phyloP scores from a whole-genome alignment of 495 filamentous ascomycete genomes.

The Aspergillus olivimuriae region DNA sequence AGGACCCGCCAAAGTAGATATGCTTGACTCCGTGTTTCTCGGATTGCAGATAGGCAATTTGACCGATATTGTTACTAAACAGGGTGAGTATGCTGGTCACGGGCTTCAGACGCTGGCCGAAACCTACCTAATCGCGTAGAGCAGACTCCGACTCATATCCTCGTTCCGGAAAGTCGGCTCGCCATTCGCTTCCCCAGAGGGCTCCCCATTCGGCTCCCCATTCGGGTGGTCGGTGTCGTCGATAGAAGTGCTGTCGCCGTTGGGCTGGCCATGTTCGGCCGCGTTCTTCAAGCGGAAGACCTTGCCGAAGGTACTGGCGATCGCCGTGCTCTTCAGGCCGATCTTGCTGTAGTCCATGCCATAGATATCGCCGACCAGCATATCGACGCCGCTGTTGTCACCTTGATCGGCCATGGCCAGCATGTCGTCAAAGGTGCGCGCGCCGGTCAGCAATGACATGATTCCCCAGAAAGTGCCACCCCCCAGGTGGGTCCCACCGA shows the following conservation, averaged over 20 bases:
- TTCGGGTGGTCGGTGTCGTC: conserved; percentile 35
- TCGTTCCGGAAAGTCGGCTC: conserved; percentile 49
- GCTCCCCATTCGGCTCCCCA: conserved; percentile 29
- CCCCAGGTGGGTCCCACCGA: conserved; percentile 90
- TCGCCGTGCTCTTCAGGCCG: conserved; percentile 85
- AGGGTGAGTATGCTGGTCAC: conserved; percentile 12
- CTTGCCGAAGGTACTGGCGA: conserved; percentile 94
- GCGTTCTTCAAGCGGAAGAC: conserved; percentile 80
- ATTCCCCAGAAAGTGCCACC: conserved; percentile 96
- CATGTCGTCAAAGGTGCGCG: conserved; percentile 92
- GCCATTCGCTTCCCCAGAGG: no score
- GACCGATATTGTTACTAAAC: conserved; percentile 88
- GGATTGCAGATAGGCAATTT: conserved; percentile 92
- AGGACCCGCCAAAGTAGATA: conserved; percentile 96
- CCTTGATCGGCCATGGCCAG: conserved; percentile 87
- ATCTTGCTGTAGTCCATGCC: conserved; percentile 94
- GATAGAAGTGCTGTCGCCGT: conserved; percentile 49
- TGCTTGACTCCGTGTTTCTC: conserved; percentile 84
- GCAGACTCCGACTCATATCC: conserved; percentile 63
- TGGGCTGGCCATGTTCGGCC: conserved; percentile 46
- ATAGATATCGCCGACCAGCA: conserved; percentile 98
- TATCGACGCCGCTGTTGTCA: conserved; percentile 88
- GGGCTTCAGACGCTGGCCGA: background rate
- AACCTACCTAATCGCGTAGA: conserved; percentile 71
- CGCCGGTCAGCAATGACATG: conserved; percentile 81